Evolutionary conservation across 768 basidiomycete genomes (phyloP).

Genomic region (Amylocystis lapponica): DNA sequence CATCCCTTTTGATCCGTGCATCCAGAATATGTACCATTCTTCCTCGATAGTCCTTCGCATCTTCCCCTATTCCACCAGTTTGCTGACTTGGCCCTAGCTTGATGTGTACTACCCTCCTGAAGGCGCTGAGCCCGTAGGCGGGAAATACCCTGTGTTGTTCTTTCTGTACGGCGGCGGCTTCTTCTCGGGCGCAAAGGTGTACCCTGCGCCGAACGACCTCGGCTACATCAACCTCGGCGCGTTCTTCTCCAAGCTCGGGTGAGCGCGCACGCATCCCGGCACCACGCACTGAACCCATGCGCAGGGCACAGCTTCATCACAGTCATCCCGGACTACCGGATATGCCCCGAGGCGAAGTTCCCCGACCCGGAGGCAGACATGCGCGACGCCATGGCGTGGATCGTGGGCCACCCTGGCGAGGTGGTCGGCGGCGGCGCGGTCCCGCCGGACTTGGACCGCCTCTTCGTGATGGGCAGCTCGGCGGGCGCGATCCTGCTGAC

Average conservation of each 20-base stretch:
- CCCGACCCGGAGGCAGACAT: conserved; percentile 53
- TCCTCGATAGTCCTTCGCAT: too few species aligned
- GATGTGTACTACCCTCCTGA: conserved; percentile 56
- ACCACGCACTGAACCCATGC: not conserved
- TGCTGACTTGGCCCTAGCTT: too few species aligned
- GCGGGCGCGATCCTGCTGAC: conserved; percentile 50
- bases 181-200: conserved; percentile 40
- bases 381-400: conserved; percentile 55
- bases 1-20: not conserved
- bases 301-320: conserved; percentile 34
- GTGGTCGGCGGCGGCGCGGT: conserved; percentile 8
- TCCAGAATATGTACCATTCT: not conserved
- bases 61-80: too few species aligned
- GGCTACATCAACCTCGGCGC: conserved; percentile 52
- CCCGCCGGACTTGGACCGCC: conserved; percentile 32
- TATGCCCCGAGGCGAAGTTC: conserved; percentile 51
- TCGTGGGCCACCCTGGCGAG: conserved; percentile 28
- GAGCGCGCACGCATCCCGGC: not conserved
- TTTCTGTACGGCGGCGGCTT: conserved; percentile 69
- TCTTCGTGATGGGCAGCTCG: conserved; percentile 56
- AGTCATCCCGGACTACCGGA: conserved; percentile 66
- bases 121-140: conserved; percentile 3
- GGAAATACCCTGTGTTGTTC: conserved; percentile 46
- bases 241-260: conserved; percentile 54
- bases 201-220: conserved; percentile 43